Conservation (phyloP, 2,329 filamentous ascomycete genomes). For the Fusarium denticulatum region DNA sequence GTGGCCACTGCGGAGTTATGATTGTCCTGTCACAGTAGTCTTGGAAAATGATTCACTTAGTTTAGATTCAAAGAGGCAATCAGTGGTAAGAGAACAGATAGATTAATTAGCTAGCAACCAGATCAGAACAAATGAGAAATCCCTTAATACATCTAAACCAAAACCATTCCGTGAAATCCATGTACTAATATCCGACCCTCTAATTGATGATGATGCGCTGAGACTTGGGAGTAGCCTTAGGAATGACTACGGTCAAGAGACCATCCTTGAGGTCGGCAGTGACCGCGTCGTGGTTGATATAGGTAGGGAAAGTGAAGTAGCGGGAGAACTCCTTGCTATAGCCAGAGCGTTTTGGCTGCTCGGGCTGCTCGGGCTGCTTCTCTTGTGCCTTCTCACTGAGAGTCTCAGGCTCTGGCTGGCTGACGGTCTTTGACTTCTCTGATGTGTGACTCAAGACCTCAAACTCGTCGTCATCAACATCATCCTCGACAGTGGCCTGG, state of each 20-base stretch:
- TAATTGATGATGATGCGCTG: not conserved
- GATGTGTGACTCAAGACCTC: slow-evolving; percentile 17
- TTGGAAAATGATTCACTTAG: too few species aligned
- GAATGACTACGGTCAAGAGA: not conserved
- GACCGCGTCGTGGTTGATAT: slow-evolving; percentile 68
- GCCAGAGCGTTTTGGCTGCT: slow-evolving; percentile 49
- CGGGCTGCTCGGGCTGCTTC: slow-evolving; percentile 42
- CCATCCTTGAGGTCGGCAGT: slow-evolving; percentile 53
- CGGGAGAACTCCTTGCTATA: slow-evolving; percentile 67
- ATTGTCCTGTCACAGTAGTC: too few species aligned
- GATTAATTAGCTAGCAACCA: too few species aligned
- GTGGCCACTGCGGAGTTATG: too few species aligned
- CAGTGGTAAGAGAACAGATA: too few species aligned
- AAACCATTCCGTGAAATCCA: not conserved
- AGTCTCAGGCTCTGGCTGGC: not conserved
- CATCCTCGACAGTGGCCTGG: slow-evolving; percentile 22
- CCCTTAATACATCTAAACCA: too few species aligned
- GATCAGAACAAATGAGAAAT: too few species aligned
- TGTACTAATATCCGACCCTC: not conserved
- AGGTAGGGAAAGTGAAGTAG: slow-evolving; percentile 70
- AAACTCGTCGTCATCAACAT: slow-evolving; percentile 20
- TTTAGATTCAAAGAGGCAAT: too few species aligned
- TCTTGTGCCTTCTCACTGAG: not conserved
- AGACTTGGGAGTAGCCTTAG: not conserved
- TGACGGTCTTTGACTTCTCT: slow-evolving; percentile 3